A percentile compares a stretch with the other conserved stretches of the same genome.
These are phyloP conservation scores for Ophiostoma australiae DNA, from an alignment of 2,329 filamentous ascomycete genomes.

Conservation along the genomic window DNA sequence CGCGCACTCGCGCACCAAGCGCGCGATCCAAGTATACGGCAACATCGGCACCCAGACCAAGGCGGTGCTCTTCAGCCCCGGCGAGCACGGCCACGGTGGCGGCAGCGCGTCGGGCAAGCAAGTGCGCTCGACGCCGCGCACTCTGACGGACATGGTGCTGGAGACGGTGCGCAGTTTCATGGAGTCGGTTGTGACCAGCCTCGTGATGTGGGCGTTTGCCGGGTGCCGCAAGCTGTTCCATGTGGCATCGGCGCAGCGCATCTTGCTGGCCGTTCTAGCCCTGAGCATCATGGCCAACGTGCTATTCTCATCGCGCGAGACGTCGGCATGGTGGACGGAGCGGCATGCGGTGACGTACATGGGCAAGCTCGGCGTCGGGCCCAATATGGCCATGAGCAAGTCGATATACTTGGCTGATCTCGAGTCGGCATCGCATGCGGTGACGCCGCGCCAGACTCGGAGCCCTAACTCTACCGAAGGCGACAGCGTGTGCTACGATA, in stretches of 20 bases:
- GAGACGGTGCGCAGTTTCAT: slow-evolving; percentile 68
- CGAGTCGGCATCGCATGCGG: slow-evolving; percentile 52
- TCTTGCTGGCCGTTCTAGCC: slow-evolving; percentile 65
- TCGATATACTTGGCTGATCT: slow-evolving; percentile 80
- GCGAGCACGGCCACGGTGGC: slow-evolving; percentile 39
- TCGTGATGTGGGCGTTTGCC: slow-evolving; percentile 73
- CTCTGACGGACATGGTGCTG: slow-evolving; percentile 63
- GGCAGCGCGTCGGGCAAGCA: slow-evolving; percentile 47
- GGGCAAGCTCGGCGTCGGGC: slow-evolving; percentile 70
- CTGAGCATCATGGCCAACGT: slow-evolving; percentile 69
- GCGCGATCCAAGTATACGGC: slow-evolving; percentile 75
- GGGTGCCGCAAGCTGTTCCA: slow-evolving; percentile 61
- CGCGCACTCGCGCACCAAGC: slow-evolving; percentile 66
- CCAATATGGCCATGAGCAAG: slow-evolving; percentile 76
- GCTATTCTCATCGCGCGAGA: slow-evolving; percentile 68
- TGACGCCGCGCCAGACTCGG: neutral
- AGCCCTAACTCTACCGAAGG: too few relatives aligned
- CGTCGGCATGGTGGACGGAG: slow-evolving; percentile 79
- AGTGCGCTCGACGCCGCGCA: slow-evolving; percentile 40
- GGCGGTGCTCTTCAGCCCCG: slow-evolving; percentile 56
- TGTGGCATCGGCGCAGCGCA: slow-evolving; percentile 64
- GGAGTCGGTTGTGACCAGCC: slow-evolving; percentile 67
- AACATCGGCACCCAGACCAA: slow-evolving; percentile 65
- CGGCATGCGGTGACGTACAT: slow-evolving; percentile 76
- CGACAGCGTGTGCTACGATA: slow-evolving; percentile 41